Evolutionary conservation across 495 filamentous ascomycete species (phyloP).

Genomic region (Opeltia flavorubescens): DNA sequence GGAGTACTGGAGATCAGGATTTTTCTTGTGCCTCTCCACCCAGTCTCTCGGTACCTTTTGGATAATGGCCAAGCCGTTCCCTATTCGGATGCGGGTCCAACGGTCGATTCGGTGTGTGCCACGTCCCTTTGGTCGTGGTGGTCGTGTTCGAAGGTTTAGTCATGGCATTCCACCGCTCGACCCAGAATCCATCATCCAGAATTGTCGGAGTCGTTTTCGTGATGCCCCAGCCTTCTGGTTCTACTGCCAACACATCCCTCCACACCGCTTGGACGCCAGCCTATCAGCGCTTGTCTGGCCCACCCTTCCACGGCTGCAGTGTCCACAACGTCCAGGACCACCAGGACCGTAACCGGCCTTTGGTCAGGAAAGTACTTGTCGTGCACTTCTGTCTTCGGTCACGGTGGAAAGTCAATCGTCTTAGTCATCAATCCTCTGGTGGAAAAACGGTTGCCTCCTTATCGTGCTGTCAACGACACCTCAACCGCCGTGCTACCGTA

Average conservation of each 20-base stretch:
- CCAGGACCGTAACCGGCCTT: background rate
- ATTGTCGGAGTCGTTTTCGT: constrained; percentile 3
- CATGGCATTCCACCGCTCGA: background rate
- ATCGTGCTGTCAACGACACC: constrained; percentile 1
- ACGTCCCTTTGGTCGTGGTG: background rate
- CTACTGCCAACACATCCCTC: constrained; percentile 5
- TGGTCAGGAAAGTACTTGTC: background rate
- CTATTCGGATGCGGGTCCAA: background rate
- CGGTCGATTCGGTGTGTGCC: background rate
- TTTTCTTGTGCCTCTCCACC: background rate
- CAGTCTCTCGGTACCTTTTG: background rate
- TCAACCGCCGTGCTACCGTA: background rate
- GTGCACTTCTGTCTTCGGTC: background rate
- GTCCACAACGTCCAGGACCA: background rate
- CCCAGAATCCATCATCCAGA: constrained; percentile 1
- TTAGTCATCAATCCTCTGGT: background rate
- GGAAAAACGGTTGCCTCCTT: background rate
- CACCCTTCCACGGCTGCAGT: background rate
- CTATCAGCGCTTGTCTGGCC: background rate
- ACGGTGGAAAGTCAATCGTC: background rate
- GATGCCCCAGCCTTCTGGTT: constrained; percentile 1
- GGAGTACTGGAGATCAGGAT: background rate
- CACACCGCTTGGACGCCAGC: background rate
- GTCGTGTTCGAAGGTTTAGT: background rate
- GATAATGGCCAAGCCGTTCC: background rate